These are phyloP conservation scores for Zymoseptoria crescenta DNA, from an alignment of 2,329 filamentous ascomycete genomes.

Conservation along the genomic window DNA sequence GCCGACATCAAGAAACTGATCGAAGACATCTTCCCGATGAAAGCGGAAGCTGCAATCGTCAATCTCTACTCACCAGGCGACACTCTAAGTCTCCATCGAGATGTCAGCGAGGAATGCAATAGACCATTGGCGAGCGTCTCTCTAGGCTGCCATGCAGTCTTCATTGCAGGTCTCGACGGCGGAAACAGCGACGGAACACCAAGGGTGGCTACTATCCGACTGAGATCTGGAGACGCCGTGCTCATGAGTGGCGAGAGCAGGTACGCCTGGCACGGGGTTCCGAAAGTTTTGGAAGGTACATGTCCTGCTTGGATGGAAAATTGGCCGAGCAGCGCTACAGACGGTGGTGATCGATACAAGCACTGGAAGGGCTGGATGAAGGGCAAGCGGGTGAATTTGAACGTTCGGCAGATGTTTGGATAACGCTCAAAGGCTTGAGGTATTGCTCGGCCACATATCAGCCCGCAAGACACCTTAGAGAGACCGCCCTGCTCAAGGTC, in stretches of 20 bases:
- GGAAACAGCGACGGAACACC: slow-evolving; percentile 23
- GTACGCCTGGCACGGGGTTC: slow-evolving; percentile 93
- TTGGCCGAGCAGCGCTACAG: slow-evolving; percentile 54
- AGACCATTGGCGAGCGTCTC: slow-evolving; percentile 76
- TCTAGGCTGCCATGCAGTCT: slow-evolving; percentile 82
- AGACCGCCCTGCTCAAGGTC: too few relatives aligned
- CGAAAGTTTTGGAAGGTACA: slow-evolving; percentile 70
- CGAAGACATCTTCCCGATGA: slow-evolving; percentile 65
- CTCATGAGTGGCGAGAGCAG: slow-evolving; percentile 78
- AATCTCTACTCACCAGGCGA: slow-evolving; percentile 90
- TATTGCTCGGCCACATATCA: not conserved
- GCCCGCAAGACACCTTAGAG: too few relatives aligned
- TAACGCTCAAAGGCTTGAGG: not conserved
- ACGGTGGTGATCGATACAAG: slow-evolving; percentile 39
- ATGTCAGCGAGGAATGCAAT: slow-evolving; percentile 80
- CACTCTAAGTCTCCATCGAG: slow-evolving; percentile 84
- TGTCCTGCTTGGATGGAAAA: slow-evolving; percentile 66
- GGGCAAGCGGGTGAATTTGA: slow-evolving; percentile 81
- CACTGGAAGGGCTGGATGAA: slow-evolving; percentile 82
- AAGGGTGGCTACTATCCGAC: slow-evolving; percentile 49
- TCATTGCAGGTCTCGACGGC: slow-evolving; percentile 66
- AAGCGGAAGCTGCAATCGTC: slow-evolving; percentile 81
- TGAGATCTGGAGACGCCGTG: slow-evolving; percentile 79
- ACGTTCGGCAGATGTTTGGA: slow-evolving; percentile 74
- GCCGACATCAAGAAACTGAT: slow-evolving; percentile 62